Evolutionary conservation across 768 basidiomycete genomes (phyloP).

Genomic region (Boletus subcaerulescens): DNA sequence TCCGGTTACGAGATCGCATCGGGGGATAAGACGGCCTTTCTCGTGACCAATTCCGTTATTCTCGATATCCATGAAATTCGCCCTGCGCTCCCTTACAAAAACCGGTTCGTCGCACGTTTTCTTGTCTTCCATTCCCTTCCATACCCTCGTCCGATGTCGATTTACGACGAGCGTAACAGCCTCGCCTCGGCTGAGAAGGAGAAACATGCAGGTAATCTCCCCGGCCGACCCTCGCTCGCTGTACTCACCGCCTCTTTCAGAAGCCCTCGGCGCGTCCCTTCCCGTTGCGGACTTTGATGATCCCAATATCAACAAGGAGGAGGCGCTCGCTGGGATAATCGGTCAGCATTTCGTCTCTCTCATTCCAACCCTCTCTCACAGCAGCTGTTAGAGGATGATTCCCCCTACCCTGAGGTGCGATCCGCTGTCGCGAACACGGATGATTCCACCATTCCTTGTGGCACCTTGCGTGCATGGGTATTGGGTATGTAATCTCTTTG

Average conservation of each 20-base stretch:
- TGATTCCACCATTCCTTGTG: conserved; percentile 60
- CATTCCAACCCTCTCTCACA: conserved; percentile 16
- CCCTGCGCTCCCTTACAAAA: conserved; percentile 14
- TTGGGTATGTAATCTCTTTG: conserved; percentile 36
- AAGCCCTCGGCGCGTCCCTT: background rate
- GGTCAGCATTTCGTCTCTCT: conserved; percentile 13
- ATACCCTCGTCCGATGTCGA: conserved; percentile 16
- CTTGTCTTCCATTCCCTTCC: background rate
- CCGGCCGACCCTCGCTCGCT: background rate
- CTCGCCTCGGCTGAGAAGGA: conserved; percentile 24
- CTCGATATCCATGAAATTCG: background rate
- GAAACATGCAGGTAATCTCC: conserved; percentile 14
- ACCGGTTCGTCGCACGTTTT: background rate
- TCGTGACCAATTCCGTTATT: background rate
- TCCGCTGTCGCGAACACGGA: conserved; percentile 75
- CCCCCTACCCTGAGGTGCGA: conserved; percentile 82
- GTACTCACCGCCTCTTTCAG: background rate
- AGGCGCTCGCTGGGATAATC: conserved; percentile 24
- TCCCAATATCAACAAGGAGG: conserved; percentile 35
- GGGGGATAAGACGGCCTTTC: background rate
- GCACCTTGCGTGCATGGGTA: conserved; percentile 59
- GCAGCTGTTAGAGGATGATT: conserved; percentile 55
- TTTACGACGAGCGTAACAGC: conserved; percentile 17
- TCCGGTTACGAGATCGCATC: background rate
- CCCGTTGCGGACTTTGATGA: conserved; percentile 32